A percentile compares a stretch with the other conserved stretches of the same genome.
Evolutionary conservation across 2,329 filamentous ascomycete genomes (phyloP).

Genomic region (Pseudocercospora fuligena): DNA sequence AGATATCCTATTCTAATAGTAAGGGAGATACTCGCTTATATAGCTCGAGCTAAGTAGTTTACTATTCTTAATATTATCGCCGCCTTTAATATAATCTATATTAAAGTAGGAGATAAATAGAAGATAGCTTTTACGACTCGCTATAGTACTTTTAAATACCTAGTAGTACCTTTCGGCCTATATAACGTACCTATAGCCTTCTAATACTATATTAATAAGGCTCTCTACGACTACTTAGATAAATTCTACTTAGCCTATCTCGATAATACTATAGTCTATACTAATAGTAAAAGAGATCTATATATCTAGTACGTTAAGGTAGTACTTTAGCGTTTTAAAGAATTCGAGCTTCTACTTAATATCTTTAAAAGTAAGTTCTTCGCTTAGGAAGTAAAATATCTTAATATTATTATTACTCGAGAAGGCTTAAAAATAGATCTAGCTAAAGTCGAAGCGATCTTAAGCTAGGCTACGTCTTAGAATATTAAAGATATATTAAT

Average conservation of each 20-base stretch:
- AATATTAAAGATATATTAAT: constrained; percentile 1
- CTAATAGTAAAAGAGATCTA: not conserved
- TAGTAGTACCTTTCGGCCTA: not conserved
- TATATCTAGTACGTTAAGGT: not conserved
- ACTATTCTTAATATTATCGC: not conserved
- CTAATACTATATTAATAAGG: not conserved
- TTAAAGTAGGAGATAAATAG: not conserved
- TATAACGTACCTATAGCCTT: not conserved
- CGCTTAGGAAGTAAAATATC: too few relatives aligned
- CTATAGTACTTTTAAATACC: not conserved
- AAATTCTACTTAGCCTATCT: not conserved
- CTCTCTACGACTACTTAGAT: not conserved
- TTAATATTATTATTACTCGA: too few relatives aligned
- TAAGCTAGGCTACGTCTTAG: not conserved
- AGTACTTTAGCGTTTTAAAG: not conserved
- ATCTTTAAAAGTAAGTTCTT: too few relatives aligned
- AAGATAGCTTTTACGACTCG: not conserved
- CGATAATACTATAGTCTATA: not conserved
- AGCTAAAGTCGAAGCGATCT: not conserved
- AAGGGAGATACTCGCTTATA: not conserved
- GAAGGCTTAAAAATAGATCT: not conserved
- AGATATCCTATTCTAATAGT: not conserved
- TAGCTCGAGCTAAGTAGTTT: not conserved
- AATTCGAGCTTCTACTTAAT: too few relatives aligned
- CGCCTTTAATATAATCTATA: not conserved